Evolutionary conservation across 31 red algal genomes (phyloP).

Genomic region (Porphyra umbilicalis): DNA sequence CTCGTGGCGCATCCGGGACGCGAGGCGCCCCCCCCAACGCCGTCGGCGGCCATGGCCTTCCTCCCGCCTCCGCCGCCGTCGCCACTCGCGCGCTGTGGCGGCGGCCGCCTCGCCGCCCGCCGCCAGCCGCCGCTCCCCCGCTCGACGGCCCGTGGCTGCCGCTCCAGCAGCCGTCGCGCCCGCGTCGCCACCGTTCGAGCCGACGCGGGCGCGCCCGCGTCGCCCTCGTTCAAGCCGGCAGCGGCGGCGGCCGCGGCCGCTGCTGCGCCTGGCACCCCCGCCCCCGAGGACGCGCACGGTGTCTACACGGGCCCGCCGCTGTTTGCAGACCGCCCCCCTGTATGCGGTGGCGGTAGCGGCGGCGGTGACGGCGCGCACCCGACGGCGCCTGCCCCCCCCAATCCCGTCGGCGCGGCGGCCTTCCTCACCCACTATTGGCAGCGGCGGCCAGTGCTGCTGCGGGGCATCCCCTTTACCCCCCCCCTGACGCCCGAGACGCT

Average conservation of each 20-base stretch:
- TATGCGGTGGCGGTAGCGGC: too few relatives aligned
- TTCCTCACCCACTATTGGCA: slow-evolving; percentile 43
- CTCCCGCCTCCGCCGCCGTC: too few relatives aligned
- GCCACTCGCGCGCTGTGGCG: too few relatives aligned
- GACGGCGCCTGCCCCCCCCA: neutral
- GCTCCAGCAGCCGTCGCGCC: too few relatives aligned
- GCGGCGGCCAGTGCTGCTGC: slow-evolving; percentile 32
- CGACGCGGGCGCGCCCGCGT: neutral
- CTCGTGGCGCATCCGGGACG: too few relatives aligned
- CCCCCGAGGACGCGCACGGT: neutral
- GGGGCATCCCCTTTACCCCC: slow-evolving; percentile 21
- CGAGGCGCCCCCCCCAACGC: too few relatives aligned
- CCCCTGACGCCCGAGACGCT: slow-evolving; percentile 58
- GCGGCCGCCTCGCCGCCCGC: too few relatives aligned
- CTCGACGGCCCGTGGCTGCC: too few relatives aligned
- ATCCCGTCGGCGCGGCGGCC: neutral
- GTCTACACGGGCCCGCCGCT: neutral
- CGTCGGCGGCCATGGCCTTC: too few relatives aligned
- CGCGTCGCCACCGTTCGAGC: neutral
- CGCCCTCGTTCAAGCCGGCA: too few relatives aligned
- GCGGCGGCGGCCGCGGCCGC: neutral
- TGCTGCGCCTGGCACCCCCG: neutral
- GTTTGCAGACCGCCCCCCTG: neutral
- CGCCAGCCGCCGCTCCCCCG: too few relatives aligned
- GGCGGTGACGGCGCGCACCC: neutral